These are phyloP conservation scores for Seiridium unicorne DNA, from an alignment of 2,329 filamentous ascomycete genomes.

Conservation along the genomic window DNA sequence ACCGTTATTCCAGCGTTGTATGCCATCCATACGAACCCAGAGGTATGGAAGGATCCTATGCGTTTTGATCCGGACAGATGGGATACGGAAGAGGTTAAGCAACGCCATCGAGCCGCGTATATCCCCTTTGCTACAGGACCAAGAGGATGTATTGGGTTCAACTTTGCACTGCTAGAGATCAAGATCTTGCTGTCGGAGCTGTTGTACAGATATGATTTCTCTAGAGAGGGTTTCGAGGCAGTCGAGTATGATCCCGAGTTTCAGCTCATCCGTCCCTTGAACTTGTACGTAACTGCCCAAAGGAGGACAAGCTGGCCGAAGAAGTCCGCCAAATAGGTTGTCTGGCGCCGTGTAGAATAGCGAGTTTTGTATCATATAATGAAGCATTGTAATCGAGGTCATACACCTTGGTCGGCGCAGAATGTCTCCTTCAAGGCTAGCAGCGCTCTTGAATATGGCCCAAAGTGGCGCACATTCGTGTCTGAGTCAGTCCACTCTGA, in stretches of 20 bases:
- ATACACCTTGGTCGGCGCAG: background rate
- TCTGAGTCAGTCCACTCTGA: slow-evolving; percentile 5
- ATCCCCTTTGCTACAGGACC: slow-evolving; percentile 57
- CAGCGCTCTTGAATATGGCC: slow-evolving; percentile 1
- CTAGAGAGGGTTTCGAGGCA: slow-evolving; percentile 41
- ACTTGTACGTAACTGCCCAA: slow-evolving; percentile 50
- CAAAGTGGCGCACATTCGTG: slow-evolving; percentile 2
- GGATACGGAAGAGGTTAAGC: slow-evolving; percentile 52
- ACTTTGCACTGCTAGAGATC: slow-evolving; percentile 60
- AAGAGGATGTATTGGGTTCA: slow-evolving; percentile 61
- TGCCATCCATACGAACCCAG: slow-evolving; percentile 51
- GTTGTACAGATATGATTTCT: slow-evolving; percentile 57
- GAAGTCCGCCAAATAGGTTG: slow-evolving; percentile 1
- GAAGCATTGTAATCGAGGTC: background rate
- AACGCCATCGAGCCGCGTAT: slow-evolving; percentile 48
- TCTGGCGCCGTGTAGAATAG: no score
- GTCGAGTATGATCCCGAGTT: slow-evolving; percentile 60
- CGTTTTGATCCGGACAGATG: slow-evolving; percentile 60
- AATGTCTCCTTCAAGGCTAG: background rate
- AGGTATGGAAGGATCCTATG: slow-evolving; percentile 55
- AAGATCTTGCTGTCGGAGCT: slow-evolving; percentile 58
- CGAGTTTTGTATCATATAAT: background rate
- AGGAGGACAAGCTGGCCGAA: slow-evolving; percentile 46
- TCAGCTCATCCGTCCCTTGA: slow-evolving; percentile 53
- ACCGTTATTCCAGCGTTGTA: slow-evolving; percentile 52